phyloP scores from a whole-genome alignment of 495 filamentous ascomycete species.

The Tuber umbilicatum region DNA sequence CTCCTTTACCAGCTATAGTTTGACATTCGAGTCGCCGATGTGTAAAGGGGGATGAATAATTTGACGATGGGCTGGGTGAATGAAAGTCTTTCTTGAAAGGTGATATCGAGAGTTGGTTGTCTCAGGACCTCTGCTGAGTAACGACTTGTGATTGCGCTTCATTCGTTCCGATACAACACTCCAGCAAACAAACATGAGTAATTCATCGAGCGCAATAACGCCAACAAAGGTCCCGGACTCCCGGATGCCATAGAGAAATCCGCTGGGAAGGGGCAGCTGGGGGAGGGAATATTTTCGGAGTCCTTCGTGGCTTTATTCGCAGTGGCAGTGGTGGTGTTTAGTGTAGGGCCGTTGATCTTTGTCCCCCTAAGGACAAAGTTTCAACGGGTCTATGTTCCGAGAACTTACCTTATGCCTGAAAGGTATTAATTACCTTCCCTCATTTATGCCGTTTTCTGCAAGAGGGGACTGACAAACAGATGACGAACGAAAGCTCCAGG shows the following conservation, averaged over 20 bases:
- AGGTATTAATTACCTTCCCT: conserved; percentile 62
- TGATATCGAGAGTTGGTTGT: background rate
- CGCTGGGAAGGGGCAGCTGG: conserved; percentile 44
- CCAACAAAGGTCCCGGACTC: background rate
- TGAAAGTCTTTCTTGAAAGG: background rate
- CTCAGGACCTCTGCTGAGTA: background rate
- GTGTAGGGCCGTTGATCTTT: conserved; percentile 68
- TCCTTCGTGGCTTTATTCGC: conserved; percentile 72
- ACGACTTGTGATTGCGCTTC: background rate
- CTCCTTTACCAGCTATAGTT: conserved; percentile 2
- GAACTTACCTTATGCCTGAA: conserved; percentile 86
- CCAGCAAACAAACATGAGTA: background rate
- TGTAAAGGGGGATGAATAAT: background rate
- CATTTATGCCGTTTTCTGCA: background rate
- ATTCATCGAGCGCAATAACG: background rate
- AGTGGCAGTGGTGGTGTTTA: conserved; percentile 66
- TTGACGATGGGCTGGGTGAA: background rate
- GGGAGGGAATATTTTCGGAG: conserved; percentile 53
- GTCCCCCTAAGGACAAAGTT: conserved; percentile 69
- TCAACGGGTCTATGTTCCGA: conserved; percentile 82
- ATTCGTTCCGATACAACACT: background rate
- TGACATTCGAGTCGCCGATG: conserved; percentile 8
- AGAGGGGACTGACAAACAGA: conserved; percentile 16
- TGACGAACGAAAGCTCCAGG: conserved; percentile 36
- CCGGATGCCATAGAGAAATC: conserved; percentile 1